Conservation (phyloP, 352 stramenopile species). For the Phytopythium delawarense region DNA sequence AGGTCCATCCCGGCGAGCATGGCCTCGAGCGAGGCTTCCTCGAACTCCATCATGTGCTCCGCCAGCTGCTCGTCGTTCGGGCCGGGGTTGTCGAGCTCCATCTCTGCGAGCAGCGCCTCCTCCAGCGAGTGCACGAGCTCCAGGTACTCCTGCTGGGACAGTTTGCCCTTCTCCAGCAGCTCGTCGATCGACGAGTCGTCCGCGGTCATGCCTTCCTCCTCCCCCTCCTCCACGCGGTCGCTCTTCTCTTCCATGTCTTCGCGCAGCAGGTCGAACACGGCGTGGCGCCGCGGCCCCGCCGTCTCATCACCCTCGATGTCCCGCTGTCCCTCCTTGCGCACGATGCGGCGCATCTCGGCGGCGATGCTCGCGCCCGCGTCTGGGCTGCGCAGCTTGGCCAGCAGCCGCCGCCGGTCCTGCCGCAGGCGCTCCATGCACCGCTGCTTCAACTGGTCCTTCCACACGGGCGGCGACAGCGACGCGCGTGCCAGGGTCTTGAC, state of each 20-base stretch:
- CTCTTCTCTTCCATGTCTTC: constrained; percentile 6
- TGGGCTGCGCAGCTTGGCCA: constrained; percentile 57
- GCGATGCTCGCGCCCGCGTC: constrained; percentile 43
- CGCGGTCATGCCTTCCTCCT: neutral
- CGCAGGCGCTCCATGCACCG: constrained; percentile 68
- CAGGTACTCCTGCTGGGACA: constrained; percentile 69
- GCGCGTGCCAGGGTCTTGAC: constrained; percentile 24
- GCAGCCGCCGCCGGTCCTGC: constrained; percentile 49
- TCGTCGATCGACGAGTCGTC: constrained; percentile 54
- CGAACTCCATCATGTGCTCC: constrained; percentile 61
- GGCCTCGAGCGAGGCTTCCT: constrained; percentile 63
- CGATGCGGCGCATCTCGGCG: constrained; percentile 58
- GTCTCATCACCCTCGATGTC: neutral
- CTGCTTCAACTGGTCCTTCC: constrained; percentile 75
- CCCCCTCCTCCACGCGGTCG: neutral
- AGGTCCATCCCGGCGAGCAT: constrained; percentile 66
- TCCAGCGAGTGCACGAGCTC: constrained; percentile 74
- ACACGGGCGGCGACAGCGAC: constrained; percentile 61
- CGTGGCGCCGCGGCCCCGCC: constrained; percentile 12
- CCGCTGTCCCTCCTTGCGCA: constrained; percentile 35
- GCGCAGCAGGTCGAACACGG: constrained; percentile 31
- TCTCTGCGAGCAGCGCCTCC: constrained; percentile 52
- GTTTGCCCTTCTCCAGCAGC: constrained; percentile 44
- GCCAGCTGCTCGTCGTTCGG: constrained; percentile 30
- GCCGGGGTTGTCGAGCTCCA: constrained; percentile 20